phyloP scores from a whole-genome alignment of 805 yeast species.

The Kodamaea sagamina region DNA sequence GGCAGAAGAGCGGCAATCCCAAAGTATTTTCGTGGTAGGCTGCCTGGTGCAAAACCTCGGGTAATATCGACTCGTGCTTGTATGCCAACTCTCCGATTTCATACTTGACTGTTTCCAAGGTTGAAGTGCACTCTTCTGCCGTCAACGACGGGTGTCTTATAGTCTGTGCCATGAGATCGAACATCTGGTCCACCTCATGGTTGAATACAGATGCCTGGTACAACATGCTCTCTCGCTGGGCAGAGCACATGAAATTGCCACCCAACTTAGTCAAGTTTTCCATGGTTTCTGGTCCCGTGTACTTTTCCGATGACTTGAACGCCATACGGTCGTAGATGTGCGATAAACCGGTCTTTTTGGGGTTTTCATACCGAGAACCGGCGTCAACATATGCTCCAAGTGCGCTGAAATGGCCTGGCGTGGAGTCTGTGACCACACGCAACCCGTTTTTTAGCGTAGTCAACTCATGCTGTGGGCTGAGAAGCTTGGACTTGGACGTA shows the following conservation, averaged over 20 bases:
- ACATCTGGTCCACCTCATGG: conserved; percentile 77
- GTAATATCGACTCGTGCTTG: conserved; percentile 82
- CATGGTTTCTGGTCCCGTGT: conserved; percentile 68
- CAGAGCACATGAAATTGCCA: conserved; percentile 91
- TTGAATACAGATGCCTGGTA: conserved; percentile 96
- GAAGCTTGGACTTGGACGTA: conserved; percentile 3
- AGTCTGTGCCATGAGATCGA: conserved; percentile 73
- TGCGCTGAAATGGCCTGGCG: conserved; percentile 90
- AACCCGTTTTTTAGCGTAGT: conserved; percentile 70
- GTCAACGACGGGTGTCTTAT: conserved; percentile 69
- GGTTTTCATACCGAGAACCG: conserved; percentile 81
- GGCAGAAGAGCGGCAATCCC: conserved; percentile 86
- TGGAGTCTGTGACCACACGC: conserved; percentile 77
- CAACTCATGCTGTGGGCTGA: conserved; percentile 23
- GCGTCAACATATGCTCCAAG: conserved; percentile 87
- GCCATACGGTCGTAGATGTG: conserved; percentile 87
- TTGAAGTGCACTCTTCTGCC: conserved; percentile 71
- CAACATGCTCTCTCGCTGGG: conserved; percentile 87
- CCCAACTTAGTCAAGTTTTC: conserved; percentile 77
- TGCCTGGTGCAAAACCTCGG: conserved; percentile 84
- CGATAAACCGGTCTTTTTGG: conserved; percentile 64
- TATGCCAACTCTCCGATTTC: conserved; percentile 81
- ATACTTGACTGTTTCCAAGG: conserved; percentile 69
- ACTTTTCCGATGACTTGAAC: conserved; percentile 65
- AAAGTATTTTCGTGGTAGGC: conserved; percentile 74